Evolutionary conservation across 371 early-diverging fungal species (phyloP), one percentile per base, ranked within the genome.

Genomic region (Catenaria anguillulae): DNA sequence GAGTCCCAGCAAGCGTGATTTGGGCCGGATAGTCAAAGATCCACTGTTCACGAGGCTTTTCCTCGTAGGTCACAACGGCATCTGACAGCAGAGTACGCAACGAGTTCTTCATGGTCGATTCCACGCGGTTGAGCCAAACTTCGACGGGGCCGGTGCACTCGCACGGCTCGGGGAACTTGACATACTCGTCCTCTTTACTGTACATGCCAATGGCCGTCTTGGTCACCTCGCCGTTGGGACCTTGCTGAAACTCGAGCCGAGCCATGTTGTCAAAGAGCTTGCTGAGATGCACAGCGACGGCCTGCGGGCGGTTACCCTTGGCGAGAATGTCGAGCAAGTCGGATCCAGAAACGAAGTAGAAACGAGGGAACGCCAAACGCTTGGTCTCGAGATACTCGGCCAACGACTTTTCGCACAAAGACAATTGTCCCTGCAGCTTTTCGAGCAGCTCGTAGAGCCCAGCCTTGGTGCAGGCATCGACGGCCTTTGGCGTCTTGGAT

Each of bases 41-140:
- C 82, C 82, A 82, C 66, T 82, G 80, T 64, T 82, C 82, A 61
- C 82, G 70, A 2, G 82, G 82, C 71, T 80, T 82, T 64, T 82
- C 82, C 71, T 82, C 81, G 64, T 82, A 82, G 0, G 72, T 59
- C 1, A 76, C 64, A 12, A 82, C 81, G 23, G 80, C 77, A 45
- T 82, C 82, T 2, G 75, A 74, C 6, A 82, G 68, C 48, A 73
- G 54, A 4, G 72, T 68, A 55, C 71, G 63, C 37, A 82, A 67
- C 13, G 81, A 78, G 55, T 59, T 67, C 46, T 79, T 52, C 82
- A 82, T 82, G 24, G 63, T 63, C 60, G 75, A 75, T 31, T 77
- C 77, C 1, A 82, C 65, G 13, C 77, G 68, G 64, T 80, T 80
- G 37, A 82, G 69, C 82, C 82, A 82, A 21, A 75, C 75, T 67